Conservation (phyloP, 208 protist genomes). For the Novymonas esmeraldas region DNA sequence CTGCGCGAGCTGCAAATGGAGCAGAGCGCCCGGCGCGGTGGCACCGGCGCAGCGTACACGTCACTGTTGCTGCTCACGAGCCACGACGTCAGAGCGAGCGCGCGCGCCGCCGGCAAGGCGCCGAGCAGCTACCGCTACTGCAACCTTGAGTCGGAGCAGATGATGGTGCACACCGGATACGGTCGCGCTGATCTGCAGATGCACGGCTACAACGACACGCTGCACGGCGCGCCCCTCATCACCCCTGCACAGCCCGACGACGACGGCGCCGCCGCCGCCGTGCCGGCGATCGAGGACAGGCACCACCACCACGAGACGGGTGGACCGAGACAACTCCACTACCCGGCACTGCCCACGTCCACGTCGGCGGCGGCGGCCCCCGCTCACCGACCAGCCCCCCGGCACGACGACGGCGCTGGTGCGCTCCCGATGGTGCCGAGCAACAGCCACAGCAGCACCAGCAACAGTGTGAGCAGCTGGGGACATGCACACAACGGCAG, state of each 20-base stretch:
- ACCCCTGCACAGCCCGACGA: background rate
- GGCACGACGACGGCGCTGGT: background rate
- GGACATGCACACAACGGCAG: background rate
- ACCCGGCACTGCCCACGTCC: background rate
- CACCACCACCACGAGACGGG: background rate
- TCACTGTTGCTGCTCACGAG: conserved; percentile 20
- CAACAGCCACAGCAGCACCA: background rate
- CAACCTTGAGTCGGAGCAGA: conserved; percentile 22
- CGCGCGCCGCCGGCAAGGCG: conserved; percentile 1
- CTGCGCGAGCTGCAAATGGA: conserved; percentile 14
- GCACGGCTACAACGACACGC: conserved; percentile 51
- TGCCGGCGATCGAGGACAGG: background rate
- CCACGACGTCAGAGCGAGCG: conserved; percentile 14
- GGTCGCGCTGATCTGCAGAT: conserved; percentile 15
- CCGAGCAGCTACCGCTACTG: conserved; percentile 26
- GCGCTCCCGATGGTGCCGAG: background rate
- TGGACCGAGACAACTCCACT: background rate
- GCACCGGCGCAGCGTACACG: conserved; percentile 12
- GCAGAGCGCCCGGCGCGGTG: conserved; percentile 16
- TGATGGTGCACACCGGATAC: conserved; percentile 32
- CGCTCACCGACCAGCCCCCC: background rate
- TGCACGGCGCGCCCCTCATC: conserved; percentile 21
- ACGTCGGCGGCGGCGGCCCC: too few relatives aligned
- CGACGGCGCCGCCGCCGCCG: background rate
- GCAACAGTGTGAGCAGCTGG: background rate